Percentiles rank a stretch among this genome's conserved stretches.
phyloP scores from a whole-genome alignment of 2,329 filamentous ascomycete species.

The Ceratocystis cubensis region DNA sequence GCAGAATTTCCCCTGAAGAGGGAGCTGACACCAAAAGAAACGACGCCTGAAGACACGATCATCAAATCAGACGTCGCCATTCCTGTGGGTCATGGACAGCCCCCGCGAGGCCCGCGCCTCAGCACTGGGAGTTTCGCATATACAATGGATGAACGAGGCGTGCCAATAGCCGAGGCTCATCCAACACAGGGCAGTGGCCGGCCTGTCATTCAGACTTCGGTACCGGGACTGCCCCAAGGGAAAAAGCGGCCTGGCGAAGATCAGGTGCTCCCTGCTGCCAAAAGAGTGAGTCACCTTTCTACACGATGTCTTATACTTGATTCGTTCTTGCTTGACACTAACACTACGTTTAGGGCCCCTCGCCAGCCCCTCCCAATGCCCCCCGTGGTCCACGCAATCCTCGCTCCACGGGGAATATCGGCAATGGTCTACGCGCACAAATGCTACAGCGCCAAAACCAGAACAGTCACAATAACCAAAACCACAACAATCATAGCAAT shows the following conservation, averaged over 20 bases:
- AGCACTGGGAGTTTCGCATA: constrained; percentile 5
- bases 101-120: not conserved
- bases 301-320: not conserved
- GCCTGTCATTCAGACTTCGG: constrained; percentile 33
- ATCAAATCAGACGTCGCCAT: constrained; percentile 6
- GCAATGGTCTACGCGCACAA: constrained; percentile 23
- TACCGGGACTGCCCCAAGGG: constrained; percentile 23
- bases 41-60: not conserved
- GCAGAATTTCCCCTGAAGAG: not conserved
- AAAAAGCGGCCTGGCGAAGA: constrained; percentile 36
- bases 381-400: constrained; percentile 7
- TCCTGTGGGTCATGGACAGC: constrained; percentile 15
- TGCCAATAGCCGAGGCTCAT: constrained; percentile 21
- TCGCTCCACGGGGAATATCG: not conserved
- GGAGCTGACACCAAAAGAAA: not conserved
- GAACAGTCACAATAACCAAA: not conserved
- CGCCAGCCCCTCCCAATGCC: constrained; percentile 1
- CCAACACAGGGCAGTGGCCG: constrained; percentile 25
- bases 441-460: constrained; percentile 25
- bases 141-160: constrained; percentile 20
- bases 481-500: not conserved
- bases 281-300: constrained; percentile 31
- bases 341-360: not conserved
- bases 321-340: not conserved
- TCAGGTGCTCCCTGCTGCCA: constrained; percentile 27